phyloP scores from a whole-genome alignment of 1,284 basidiomycete genomes.

The Bondarzewia mesenterica region DNA sequence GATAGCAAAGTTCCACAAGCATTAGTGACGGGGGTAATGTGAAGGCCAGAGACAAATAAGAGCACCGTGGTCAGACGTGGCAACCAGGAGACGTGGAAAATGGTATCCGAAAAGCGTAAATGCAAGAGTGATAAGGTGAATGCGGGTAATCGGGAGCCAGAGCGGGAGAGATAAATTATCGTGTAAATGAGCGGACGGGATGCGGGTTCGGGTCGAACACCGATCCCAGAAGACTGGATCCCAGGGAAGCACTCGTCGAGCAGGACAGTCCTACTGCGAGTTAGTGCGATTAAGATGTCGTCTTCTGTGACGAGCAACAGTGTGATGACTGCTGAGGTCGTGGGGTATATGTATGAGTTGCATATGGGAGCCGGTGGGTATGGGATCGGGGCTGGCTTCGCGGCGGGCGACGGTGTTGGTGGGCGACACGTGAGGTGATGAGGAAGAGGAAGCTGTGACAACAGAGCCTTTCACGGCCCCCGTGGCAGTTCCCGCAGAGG shows the following conservation, averaged over 20 bases:
- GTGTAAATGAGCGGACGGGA: slow-evolving; percentile 32
- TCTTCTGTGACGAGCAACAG: slow-evolving; percentile 28
- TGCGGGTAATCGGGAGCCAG: neutral
- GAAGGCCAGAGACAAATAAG: slow-evolving; percentile 2
- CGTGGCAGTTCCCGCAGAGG: slow-evolving; percentile 4
- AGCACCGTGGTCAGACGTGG: neutral
- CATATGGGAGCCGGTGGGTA: slow-evolving; percentile 13
- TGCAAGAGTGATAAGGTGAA: neutral
- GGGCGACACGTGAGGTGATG: slow-evolving; percentile 29
- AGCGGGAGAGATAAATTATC: neutral
- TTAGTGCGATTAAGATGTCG: slow-evolving; percentile 14
- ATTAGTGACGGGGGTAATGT: neutral
- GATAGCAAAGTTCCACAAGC: neutral
- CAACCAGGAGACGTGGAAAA: slow-evolving; percentile 1
- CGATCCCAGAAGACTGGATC: neutral
- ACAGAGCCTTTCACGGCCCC: slow-evolving; percentile 11
- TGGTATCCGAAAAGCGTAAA: neutral
- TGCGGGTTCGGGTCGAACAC: slow-evolving; percentile 7
- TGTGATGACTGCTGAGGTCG: slow-evolving; percentile 18
- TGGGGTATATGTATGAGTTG: slow-evolving; percentile 2
- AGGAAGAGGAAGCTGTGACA: slow-evolving; percentile 7
- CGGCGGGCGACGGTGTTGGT: slow-evolving; percentile 40
- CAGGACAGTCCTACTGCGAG: neutral
- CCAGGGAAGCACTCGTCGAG: neutral
- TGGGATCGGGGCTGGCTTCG: slow-evolving; percentile 9